A percentile compares a stretch with the other conserved stretches of the same genome.
Evolutionary conservation across 148 eudicot genomes (phyloP).

Genomic region (Amaranthus hypochondriacus): DNA sequence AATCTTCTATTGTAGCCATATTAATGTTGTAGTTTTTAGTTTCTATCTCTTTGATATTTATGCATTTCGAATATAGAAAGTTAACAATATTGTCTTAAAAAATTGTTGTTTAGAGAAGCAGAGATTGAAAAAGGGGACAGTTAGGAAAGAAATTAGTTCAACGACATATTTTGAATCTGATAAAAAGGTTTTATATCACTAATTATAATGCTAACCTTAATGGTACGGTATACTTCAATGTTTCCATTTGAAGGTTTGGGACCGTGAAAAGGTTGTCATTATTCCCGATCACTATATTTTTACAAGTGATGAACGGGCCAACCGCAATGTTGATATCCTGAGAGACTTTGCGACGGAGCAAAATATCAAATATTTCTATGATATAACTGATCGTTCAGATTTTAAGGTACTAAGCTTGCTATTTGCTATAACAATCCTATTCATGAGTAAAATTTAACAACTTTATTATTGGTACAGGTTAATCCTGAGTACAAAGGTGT

Average conservation of each 20-base stretch:
- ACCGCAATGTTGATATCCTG: conserved; percentile 86
- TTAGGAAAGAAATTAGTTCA: too few relatives aligned
- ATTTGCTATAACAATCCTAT: not conserved
- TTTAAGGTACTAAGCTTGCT: conserved; percentile 48
- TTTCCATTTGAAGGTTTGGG: conserved; percentile 66
- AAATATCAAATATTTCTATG: conserved; percentile 82
- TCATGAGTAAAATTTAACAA: not conserved
- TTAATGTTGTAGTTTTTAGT: too few relatives aligned
- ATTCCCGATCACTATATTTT: conserved; percentile 96
- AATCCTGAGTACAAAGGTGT: conserved; percentile 99
- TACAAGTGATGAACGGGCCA: conserved; percentile 81
- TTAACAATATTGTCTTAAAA: too few relatives aligned
- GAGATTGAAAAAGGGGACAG: too few relatives aligned
- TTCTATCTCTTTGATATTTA: too few relatives aligned
- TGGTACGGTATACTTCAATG: not conserved
- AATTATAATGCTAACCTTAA: too few relatives aligned
- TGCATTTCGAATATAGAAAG: too few relatives aligned
- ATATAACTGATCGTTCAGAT: conserved; percentile 78
- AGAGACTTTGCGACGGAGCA: conserved; percentile 79
- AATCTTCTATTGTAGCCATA: too few relatives aligned
- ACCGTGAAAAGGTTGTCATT: conserved; percentile 83
- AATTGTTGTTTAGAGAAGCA: too few relatives aligned
- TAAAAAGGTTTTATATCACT: too few relatives aligned
- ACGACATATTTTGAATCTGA: too few relatives aligned
- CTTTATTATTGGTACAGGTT: conserved; percentile 40